phyloP scores from a whole-genome alignment of 2,329 filamentous ascomycete genomes.

The Botrytis hyacinthi region DNA sequence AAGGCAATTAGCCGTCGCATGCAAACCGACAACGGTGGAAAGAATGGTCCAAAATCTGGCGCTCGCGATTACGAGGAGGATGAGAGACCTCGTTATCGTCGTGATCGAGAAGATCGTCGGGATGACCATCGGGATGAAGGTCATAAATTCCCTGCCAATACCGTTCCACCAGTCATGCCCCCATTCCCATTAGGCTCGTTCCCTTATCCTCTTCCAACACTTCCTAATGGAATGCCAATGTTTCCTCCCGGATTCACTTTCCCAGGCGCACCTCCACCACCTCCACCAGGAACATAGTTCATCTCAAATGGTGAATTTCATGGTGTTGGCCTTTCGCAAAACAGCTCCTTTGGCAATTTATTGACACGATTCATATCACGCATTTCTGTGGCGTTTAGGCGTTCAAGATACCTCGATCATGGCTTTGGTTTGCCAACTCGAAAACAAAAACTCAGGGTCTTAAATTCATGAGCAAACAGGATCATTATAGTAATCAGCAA shows the following conservation, averaged over 20 bases:
- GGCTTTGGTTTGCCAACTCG: conserved; percentile 4
- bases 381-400: conserved; percentile 20
- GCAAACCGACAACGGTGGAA: conserved; percentile 66
- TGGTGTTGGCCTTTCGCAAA: neutral
- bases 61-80: conserved; percentile 38
- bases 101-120: conserved; percentile 24
- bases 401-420: conserved; percentile 18
- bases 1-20: conserved; percentile 75
- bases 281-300: conserved; percentile 32
- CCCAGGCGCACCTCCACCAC: conserved; percentile 33
- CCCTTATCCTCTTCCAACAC: conserved; percentile 45
- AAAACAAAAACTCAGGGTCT: neutral
- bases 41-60: conserved; percentile 61
- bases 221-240: conserved; percentile 51
- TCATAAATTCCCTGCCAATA: conserved; percentile 25
- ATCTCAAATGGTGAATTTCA: conserved; percentile 18
- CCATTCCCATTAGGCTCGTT: conserved; percentile 27
- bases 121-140: conserved; percentile 25
- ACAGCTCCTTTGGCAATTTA: neutral
- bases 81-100: conserved; percentile 30
- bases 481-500: conserved; percentile 13
- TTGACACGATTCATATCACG: conserved; percentile 6
- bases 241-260: conserved; percentile 49
- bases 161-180: conserved; percentile 31
- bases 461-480: conserved; percentile 17